Evolutionary conservation across 306 rosid genomes (phyloP), one percentile per base, ranked within the genome.

Genomic region (Malus orientalis): DNA sequence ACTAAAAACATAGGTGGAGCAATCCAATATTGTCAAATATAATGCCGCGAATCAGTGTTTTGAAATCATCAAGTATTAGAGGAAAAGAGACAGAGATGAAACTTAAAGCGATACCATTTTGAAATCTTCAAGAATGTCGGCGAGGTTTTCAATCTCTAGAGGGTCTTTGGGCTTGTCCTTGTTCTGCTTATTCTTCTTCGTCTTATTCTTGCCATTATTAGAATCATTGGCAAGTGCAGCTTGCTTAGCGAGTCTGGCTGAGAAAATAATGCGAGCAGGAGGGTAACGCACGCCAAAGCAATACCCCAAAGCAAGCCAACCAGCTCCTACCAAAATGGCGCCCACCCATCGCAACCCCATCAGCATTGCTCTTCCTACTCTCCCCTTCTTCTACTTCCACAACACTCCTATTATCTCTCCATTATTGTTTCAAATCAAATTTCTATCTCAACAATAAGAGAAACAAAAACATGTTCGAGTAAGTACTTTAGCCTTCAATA

Each of bases 261-360:
- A 66, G 57, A 85, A 44, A 23, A 87, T 65, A 19, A 88, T 73
- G 20, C 83, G 91, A 80, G 76, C 79, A 32, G 91, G 97, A 76
- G 92, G 97, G 77, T 82, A 86, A n/a, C 69, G 84, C 11, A 89
- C 87, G 47, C 97, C 97, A 60, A 90, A 80, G 79, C 81, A 88
- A 89, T 88, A 92, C 23, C 97, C 97, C 55, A 90, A 69, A 76
- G 97, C 97, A 58, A 94, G 90, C 83, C 94, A 94, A 36, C 98
- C 91, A 9, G 97, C 97, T 38, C 99, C 96, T 11, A 90, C 92
- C 15, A 90, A 63, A 83, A 95, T 49, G 51, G 92, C 93, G 78
- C 95, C 90, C 82, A 95, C 76, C 96, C 93, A 92, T 11, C 96
- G 64, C 32, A 95, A 79, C 62, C 62, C 29, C 62, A 57, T 22